phyloP scores from a whole-genome alignment of 345 rosid species.

The Firmiana major region DNA sequence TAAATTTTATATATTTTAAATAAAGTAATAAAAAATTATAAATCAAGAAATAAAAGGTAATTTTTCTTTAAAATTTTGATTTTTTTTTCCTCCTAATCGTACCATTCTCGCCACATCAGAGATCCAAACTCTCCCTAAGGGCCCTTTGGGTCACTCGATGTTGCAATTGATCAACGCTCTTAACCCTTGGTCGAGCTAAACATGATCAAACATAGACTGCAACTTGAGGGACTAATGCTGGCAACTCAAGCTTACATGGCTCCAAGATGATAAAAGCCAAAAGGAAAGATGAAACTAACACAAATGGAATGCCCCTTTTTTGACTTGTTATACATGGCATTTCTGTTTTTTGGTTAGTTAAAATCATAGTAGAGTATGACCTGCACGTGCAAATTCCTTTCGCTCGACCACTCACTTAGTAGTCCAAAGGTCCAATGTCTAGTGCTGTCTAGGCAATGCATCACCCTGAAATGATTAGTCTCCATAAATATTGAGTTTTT shows the following conservation, averaged over 20 bases:
- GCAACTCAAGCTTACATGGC: neutral
- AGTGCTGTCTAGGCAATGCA: too few relatives aligned
- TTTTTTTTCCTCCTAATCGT: too few relatives aligned
- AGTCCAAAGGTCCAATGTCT: too few relatives aligned
- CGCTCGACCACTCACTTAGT: neutral
- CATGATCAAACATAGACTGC: neutral
- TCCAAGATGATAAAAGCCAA: conserved; percentile 3
- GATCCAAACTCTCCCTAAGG: too few relatives aligned
- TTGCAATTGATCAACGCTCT: neutral
- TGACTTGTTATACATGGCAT: neutral
- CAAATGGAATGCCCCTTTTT: neutral
- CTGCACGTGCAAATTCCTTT: neutral
- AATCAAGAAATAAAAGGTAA: too few relatives aligned
- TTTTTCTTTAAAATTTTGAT: too few relatives aligned
- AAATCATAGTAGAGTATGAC: neutral
- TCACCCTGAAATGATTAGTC: too few relatives aligned
- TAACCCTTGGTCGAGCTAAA: neutral
- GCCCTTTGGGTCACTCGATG: neutral
- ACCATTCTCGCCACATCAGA: too few relatives aligned
- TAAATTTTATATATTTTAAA: too few relatives aligned
- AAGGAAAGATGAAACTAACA: neutral
- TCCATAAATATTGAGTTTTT: too few relatives aligned
- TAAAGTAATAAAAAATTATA: too few relatives aligned
- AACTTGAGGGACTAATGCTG: neutral
- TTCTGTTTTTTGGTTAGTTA: neutral